A percentile compares a stretch with the other conserved stretches of the same genome.
Evolutionary conservation across 306 rosid genomes (phyloP).

Genomic region (Citrullus colocynthis): DNA sequence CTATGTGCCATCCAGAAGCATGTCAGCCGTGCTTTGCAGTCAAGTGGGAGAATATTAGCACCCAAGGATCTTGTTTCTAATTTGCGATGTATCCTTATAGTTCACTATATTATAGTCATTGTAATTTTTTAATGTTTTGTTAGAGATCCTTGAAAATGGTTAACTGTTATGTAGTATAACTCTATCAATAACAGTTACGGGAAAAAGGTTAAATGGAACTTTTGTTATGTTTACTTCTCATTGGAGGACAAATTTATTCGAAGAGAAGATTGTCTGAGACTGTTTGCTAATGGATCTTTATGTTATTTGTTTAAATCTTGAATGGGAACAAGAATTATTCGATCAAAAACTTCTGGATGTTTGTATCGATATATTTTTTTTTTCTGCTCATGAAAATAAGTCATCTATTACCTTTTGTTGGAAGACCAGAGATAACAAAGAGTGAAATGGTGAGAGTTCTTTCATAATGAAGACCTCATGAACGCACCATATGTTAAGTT

Average conservation of each 20-base stretch:
- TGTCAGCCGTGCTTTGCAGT: conserved; percentile 78
- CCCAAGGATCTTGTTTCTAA: conserved; percentile 70
- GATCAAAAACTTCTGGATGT: no score
- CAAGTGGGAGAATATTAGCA: conserved; percentile 67
- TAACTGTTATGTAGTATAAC: neutral
- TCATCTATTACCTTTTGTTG: no score
- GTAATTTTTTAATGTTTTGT: neutral
- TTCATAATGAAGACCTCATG: neutral
- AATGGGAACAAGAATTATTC: no score
- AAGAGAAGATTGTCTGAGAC: no score
- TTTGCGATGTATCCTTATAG: conserved; percentile 71
- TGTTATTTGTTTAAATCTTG: no score
- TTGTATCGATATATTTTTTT: no score
- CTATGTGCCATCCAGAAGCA: conserved; percentile 93
- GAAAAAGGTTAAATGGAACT: neutral
- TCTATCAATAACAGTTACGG: neutral
- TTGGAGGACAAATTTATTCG: neutral
- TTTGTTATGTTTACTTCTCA: neutral
- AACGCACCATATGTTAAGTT: neutral
- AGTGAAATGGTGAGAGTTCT: neutral
- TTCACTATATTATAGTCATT: neutral
- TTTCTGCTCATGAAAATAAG: no score
- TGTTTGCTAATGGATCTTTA: no score
- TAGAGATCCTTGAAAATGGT: neutral
- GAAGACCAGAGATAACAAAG: neutral